Evolutionary conservation across 305 asterid genomes (phyloP).

Genomic region (Fraxinus platypoda): DNA sequence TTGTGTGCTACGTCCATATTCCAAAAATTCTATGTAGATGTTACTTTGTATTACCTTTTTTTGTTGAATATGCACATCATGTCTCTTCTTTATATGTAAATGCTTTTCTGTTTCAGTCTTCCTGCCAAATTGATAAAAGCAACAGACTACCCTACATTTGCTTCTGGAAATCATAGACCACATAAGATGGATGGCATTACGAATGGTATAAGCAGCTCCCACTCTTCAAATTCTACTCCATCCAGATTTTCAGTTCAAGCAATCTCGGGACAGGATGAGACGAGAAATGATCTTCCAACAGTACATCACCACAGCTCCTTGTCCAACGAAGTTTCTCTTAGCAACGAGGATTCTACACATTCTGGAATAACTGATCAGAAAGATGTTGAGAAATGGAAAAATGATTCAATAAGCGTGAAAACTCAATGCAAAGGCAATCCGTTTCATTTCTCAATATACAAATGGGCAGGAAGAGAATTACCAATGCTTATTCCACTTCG

Average conservation of each 20-base stretch:
- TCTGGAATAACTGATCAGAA: constrained; percentile 28
- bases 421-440: constrained; percentile 27
- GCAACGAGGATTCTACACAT: constrained; percentile 32
- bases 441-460: constrained; percentile 90
- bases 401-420: constrained; percentile 22
- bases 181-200: constrained; percentile 29
- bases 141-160: constrained; percentile 43
- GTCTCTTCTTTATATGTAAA: constrained; percentile 7
- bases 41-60: background rate
- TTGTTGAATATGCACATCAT: background rate
- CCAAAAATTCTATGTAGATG: background rate
- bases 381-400: constrained; percentile 28
- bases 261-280: constrained; percentile 27
- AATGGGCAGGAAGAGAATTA: constrained; percentile 76
- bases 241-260: constrained; percentile 50
- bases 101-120: constrained; percentile 41
- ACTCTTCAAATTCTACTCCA: constrained; percentile 31
- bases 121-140: constrained; percentile 49
- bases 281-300: constrained; percentile 27
- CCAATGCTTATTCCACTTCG: constrained; percentile 50
- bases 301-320: constrained; percentile 41
- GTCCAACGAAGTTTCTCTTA: constrained; percentile 37
- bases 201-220: constrained; percentile 31
- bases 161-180: constrained; percentile 32
- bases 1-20: background rate